Evolutionary conservation across 169 alveolate genomes (phyloP).

Genomic region (Theileria parva): DNA sequence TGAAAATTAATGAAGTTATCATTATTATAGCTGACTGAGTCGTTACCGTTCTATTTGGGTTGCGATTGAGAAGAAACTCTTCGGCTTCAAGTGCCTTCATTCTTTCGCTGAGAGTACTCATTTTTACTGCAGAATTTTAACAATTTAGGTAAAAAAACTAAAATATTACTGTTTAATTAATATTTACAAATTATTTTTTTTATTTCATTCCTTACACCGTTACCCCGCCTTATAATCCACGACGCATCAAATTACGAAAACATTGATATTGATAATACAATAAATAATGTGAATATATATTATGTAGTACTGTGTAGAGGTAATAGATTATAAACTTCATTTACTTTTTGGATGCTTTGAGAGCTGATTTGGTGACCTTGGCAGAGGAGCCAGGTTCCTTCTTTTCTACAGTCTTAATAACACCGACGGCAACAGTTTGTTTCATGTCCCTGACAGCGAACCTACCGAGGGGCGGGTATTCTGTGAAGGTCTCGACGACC

Average conservation of each 20-base stretch:
- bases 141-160: too few species aligned
- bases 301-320: not conserved
- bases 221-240: not conserved
- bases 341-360: constrained; percentile 67
- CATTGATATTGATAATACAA: too few species aligned
- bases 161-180: not conserved
- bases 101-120: constrained; percentile 10
- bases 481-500: constrained; percentile 94
- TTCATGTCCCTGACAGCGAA: constrained; percentile 98
- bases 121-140: not conserved
- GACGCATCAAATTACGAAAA: not conserved
- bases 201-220: not conserved
- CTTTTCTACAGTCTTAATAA: constrained; percentile 94
- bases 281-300: too few species aligned
- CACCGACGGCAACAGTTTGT: constrained; percentile 99
- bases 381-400: constrained; percentile 89
- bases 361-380: constrained; percentile 79
- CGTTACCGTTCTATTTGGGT: constrained; percentile 25
- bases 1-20: not conserved
- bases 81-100: constrained; percentile 55
- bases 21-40: not conserved
- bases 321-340: constrained; percentile 1
- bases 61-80: constrained; percentile 37
- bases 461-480: constrained; percentile 98
- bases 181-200: not conserved